Evolutionary conservation across 352 stramenopile genomes (phyloP), one percentile per base, ranked within the genome.

Genomic region (Stephanocyclus meneghinianus): DNA sequence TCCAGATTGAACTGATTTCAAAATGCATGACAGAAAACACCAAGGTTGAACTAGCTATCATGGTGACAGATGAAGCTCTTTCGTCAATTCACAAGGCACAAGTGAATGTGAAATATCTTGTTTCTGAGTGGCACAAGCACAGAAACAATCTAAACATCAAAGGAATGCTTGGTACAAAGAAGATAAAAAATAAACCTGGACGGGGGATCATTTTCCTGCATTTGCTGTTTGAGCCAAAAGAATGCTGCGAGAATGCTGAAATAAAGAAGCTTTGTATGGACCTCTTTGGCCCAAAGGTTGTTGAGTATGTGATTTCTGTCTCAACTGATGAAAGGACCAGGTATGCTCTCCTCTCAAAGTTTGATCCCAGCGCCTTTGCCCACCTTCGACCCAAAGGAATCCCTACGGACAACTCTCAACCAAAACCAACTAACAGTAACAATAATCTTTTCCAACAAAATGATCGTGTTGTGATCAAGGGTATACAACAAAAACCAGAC

Each of bases 301-400:
- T 80, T 50, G 72, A 80, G 16, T 42, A 44, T 50, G 72, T 66
- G 40, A 64, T 80, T 29, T 71, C 45, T 15, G n/a, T 21, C 29
- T 18, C 63, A 15, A 57, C 40, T 13, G 21, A 63, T 57, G 18
- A 16, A 40, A 37, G 48, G 42, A 26, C 60, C 57, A 45, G n/a
- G 30, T 80, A 55, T 70, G 51, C 57, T 40, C 21, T 74, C 50
- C 64, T 80, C 9, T 56, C 37, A 40, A 60, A 61, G 13, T 80
- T 80, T 70, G 72, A 80, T 47, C 21, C 16, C 51, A 21, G 51
- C 18, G 63, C 62, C 32, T 80, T 80, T 60, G 29, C 51, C 13
- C 72, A 80, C 50, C 64, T 74, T 30, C 64, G 72, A 16, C 72
- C 72, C 37, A 10, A 32, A 30, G 21, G 45, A 71, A 50, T 60